Evolutionary conservation across 2,329 filamentous ascomycete species (phyloP), one percentile per base, ranked within the genome.

Genomic region (Mycosphaerella sp.): DNA sequence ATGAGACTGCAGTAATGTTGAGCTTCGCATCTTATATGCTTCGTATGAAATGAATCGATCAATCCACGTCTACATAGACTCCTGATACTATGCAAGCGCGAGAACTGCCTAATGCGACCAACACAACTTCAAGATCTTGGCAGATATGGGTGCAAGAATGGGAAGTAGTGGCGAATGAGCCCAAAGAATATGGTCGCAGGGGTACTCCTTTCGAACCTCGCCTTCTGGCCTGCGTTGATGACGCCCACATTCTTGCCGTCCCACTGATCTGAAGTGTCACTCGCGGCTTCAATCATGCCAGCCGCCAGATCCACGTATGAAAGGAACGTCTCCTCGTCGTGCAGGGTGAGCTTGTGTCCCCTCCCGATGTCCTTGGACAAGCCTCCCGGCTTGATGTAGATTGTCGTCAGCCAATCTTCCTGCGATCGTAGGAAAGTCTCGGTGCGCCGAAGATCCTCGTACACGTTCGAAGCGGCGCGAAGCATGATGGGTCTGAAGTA

Each of bases 251-350:
- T 61, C 35, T 63, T 50, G 5, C 14, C 25, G 35, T 48, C 50
- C 25, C 42, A 55, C 28, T 17, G 14, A 6, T 37, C 50, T 5
- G 14, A 27, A 8, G 18, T 40, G 34, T 52, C 52, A 30, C 52
- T 41, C 0, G 69, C 73, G 4, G 69, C 70, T 59, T 78, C 74
- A 14, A 77, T 64, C 76, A 78, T 78, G 0, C 59, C 74, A 1
- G 71, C 74, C 1, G 73, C 67, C 13, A 77, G 57, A 56, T 77
- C 75, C 4, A 71, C 35, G 43, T 73, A 78, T 1, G 62, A 67
- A 2, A 78, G 27, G 25, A 68, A 68, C 4, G 62, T 68, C 44
- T 72, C 64, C 44, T 73, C 61, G 7, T 69, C 60, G 41, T 65
- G 61, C 1, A 72, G 48, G 17, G 59, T 73, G 13, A 78, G 57